phyloP scores from a whole-genome alignment of 176 grass and related monocot genomes.

The Eremochloa ophiuroides region DNA sequence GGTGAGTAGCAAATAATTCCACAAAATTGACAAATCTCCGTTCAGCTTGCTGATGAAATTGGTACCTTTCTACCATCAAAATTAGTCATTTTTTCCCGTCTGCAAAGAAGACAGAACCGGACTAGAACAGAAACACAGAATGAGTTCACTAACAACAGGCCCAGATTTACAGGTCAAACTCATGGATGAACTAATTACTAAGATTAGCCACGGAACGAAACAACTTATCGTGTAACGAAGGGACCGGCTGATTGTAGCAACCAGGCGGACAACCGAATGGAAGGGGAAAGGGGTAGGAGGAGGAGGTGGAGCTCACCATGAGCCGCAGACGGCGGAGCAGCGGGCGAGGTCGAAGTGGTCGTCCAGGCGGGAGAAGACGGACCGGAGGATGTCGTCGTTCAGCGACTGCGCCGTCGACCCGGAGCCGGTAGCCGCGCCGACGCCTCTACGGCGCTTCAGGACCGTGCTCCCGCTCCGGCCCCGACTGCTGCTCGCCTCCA shows the following conservation, averaged over 20 bases:
- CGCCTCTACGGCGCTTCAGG: conserved; percentile 14
- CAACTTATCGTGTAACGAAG: neutral
- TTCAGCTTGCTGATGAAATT: neutral
- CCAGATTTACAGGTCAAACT: neutral
- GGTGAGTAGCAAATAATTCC: neutral
- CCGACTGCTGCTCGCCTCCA: conserved; percentile 50
- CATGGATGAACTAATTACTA: neutral
- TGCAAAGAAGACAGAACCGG: neutral
- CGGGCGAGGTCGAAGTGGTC: conserved; percentile 88
- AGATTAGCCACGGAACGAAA: neutral
- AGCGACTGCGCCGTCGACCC: conserved; percentile 36
- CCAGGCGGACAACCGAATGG: neutral
- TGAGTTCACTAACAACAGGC: neutral
- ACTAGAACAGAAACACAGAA: neutral
- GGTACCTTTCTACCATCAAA: neutral
- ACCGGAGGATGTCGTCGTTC: conserved; percentile 59
- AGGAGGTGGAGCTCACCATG: conserved; percentile 43
- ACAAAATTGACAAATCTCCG: neutral
- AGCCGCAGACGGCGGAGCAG: conserved; percentile 82
- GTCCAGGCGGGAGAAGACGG: conserved; percentile 63
- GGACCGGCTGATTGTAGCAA: neutral
- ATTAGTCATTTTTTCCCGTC: neutral
- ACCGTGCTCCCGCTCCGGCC: neutral
- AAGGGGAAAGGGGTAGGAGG: neutral
- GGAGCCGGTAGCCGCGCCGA: neutral